Evolutionary conservation across 257 asterid genomes (phyloP), one percentile per base, ranked within the genome.

Genomic region (Craterostigma plantagineum): DNA sequence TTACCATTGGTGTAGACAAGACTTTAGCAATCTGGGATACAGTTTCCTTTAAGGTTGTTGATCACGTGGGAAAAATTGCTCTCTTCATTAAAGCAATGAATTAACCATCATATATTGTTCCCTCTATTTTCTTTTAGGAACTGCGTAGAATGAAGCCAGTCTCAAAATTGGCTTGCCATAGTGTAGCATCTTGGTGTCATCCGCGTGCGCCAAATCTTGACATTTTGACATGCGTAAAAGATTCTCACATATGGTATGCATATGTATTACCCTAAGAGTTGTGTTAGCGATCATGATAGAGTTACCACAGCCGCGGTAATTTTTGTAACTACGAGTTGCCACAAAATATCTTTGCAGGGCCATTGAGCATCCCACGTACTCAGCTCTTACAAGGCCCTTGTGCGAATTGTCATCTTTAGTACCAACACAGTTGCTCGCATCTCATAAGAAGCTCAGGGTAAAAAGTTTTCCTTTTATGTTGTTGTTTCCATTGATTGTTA

Each of bases 151-250:
- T 90, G 56, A 90, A 90, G 67, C 99, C 99, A 40, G 99, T 83
- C 49, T 70, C 99, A 11, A 90, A 71, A 53, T 61, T 90, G 67
- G 95, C 91, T 53, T 90, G 99, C 71, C 95, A 90, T 53, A 90
- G 99, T 52, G 99, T 90, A 56, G 91, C 95, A 39, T 90, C 95
- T 38, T 90, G 99, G 99, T 75, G 92, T 64, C 99, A 90, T 55
- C 99, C 99, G 64, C 82, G 99, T 66, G 99, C 99, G 56, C 98
- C 99, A 45, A 79, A 83, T 70, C 95, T 90, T 43, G 99, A 90
- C 52, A 90, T 90, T 59, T 53, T 90, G 74, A 83, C 95, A 11
- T 90, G 99, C 51, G 95, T 90, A 37, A 90, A 90, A 63, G 99
- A 83, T 71, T 90, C 99, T 42, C 95, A 90, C 63, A 83, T 90